Evolutionary conservation across 345 rosid genomes (phyloP).

Genomic region (Salix caprea): DNA sequence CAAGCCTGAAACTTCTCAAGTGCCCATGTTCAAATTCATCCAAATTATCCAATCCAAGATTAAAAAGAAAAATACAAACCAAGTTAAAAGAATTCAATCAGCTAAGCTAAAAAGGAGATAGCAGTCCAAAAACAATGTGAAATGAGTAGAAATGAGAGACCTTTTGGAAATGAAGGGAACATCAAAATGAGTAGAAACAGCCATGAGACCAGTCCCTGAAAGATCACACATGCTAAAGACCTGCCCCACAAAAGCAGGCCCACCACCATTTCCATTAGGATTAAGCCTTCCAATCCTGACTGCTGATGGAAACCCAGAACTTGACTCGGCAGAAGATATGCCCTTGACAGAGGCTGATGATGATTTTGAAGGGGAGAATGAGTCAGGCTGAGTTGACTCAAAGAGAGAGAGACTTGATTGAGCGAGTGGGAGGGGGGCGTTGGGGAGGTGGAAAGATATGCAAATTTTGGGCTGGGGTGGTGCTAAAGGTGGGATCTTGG

Average conservation of each 20-base stretch:
- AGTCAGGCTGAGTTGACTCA: conserved; percentile 37
- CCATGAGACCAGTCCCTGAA: conserved; percentile 94
- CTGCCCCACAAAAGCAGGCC: conserved; percentile 97
- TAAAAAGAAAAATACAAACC: not conserved
- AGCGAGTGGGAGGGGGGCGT: conserved; percentile 20
- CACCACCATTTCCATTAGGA: conserved; percentile 62
- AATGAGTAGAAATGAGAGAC: conserved; percentile 23
- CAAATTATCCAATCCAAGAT: not conserved
- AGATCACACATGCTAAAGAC: conserved; percentile 98
- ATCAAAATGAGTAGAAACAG: conserved; percentile 87
- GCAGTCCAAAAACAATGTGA: not conserved
- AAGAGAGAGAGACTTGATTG: conserved; percentile 17
- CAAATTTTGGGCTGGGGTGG: conserved; percentile 39
- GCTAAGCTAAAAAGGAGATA: not conserved
- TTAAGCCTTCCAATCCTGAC: conserved; percentile 66
- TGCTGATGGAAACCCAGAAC: conserved; percentile 66
- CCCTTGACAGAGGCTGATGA: conserved; percentile 44
- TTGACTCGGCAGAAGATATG: conserved; percentile 42
- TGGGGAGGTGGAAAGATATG: conserved; percentile 46
- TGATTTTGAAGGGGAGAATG: conserved; percentile 30
- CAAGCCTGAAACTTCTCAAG: not conserved
- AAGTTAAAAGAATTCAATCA: not conserved
- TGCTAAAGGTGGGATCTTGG: conserved; percentile 28
- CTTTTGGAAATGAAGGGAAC: conserved; percentile 82
- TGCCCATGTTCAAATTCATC: not conserved